These are phyloP conservation scores for Scheffersomyces stipitis DNA, from an alignment of 805 yeast genomes.

Conservation along the genomic window DNA sequence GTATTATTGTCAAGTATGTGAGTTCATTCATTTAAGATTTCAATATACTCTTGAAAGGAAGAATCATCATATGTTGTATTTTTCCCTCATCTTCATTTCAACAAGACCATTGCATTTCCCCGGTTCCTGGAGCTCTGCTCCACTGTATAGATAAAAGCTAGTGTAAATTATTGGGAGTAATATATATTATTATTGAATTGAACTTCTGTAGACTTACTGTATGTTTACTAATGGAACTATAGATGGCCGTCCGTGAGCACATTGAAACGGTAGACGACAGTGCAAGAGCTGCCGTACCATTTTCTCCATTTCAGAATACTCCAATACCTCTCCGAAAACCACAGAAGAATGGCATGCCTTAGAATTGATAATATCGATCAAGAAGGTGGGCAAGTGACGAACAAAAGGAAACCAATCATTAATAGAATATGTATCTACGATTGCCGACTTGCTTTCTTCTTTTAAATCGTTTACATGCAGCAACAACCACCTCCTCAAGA, in stretches of 20 bases:
- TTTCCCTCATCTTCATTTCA: no score
- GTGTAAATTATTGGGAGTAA: not conserved
- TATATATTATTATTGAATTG: constrained; percentile 1
- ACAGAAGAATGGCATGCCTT: constrained; percentile 69
- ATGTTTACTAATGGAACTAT: constrained; percentile 49
- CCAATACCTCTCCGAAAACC: constrained; percentile 65
- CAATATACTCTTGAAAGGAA: not conserved
- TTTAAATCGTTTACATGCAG: constrained; percentile 47
- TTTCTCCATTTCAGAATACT: constrained; percentile 40
- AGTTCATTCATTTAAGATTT: no score
- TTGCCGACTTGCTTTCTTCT: constrained; percentile 22
- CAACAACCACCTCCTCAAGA: constrained; percentile 38
- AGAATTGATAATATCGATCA: constrained; percentile 52
- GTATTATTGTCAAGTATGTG: not conserved
- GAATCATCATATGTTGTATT: not conserved
- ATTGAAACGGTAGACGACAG: constrained; percentile 67
- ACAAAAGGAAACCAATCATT: constrained; percentile 21
- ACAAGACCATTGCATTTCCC: no score
- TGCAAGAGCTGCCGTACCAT: constrained; percentile 41
- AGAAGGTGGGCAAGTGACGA: no score
- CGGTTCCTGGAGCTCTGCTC: no score
- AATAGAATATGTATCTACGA: not conserved
- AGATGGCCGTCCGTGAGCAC: constrained; percentile 88
- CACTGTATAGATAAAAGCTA: not conserved
- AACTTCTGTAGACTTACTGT: not conserved